These are phyloP conservation scores for Apiospora arundinis DNA, from an alignment of 2,329 filamentous ascomycete species.

Conservation along the genomic window DNA sequence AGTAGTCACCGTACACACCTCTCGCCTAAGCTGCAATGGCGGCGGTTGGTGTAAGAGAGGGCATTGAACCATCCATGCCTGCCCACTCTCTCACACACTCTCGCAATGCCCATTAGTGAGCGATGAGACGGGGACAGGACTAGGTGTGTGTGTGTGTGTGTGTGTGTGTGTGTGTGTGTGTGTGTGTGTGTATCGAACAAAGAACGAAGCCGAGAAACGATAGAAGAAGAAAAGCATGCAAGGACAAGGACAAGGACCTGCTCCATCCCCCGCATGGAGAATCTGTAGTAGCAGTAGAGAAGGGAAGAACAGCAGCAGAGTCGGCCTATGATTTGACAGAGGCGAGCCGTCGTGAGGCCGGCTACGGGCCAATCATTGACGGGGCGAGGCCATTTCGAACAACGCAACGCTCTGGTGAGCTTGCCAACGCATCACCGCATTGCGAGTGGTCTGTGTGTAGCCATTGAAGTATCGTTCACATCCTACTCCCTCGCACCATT, in stretches of 20 bases:
- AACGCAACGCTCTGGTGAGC: slow-evolving; percentile 21
- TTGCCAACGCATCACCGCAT: slow-evolving; percentile 25
- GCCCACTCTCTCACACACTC: neutral
- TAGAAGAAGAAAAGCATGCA: slow-evolving; percentile 7
- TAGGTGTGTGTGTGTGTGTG: no score
- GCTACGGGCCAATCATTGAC: slow-evolving; percentile 19
- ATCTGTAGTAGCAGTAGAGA: slow-evolving; percentile 17
- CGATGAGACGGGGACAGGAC: neutral
- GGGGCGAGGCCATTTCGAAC: slow-evolving; percentile 19
- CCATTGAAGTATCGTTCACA: slow-evolving; percentile 21
- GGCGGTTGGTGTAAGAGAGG: slow-evolving; percentile 9
- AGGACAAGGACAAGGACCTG: slow-evolving; percentile 11
- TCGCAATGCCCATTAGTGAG: neutral
- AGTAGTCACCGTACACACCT: slow-evolving; percentile 16
- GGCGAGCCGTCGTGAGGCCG: slow-evolving; percentile 16
- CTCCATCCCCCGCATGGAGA: slow-evolving; percentile 2
- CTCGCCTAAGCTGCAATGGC: neutral
- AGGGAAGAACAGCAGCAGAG: slow-evolving; percentile 1
- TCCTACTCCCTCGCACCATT: slow-evolving; percentile 20
- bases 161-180: no score
- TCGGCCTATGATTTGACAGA: slow-evolving; percentile 20
- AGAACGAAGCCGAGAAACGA: neutral
- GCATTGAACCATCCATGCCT: neutral
- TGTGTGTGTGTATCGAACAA: neutral
- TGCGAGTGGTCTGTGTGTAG: slow-evolving; percentile 24